Base-by-base conservation (phyloP, 805 yeast species). In the Starmera quercuum region DNA sequence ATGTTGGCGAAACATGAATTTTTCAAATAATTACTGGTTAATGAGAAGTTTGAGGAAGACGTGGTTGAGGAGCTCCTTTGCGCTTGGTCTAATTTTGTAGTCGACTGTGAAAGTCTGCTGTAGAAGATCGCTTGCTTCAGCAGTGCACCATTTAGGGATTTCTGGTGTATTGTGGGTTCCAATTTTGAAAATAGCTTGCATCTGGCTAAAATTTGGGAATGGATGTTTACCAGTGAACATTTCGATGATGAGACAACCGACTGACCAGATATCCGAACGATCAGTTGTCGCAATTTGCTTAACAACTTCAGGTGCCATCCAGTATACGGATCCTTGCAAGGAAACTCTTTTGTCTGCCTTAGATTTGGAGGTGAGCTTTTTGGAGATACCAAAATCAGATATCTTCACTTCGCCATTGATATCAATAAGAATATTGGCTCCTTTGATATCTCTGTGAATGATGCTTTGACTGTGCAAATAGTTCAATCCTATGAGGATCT, bases 251-350 rank as follows among this genome's bases (percentile, higher is more conserved):
- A 92, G 69, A 56, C 97, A 92, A 1, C 97, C 98, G 8, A 94
- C 81, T 1, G 96, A 85, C 98, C 98, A 92, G 18, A 92, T 86
- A 55, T 92, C 98, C 0, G 95, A 95, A 56, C 85, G 86, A 25
- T 82, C 78, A 2, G 97, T 90, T 34, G 90, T 84, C 0, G 87
- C 84, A 2, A 84, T 79, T 51, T 88, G 97, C 49, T 87, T 85
- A 13, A 92, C 97, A 7, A 92, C 97, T 54, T 92, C 98, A 0
- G 98, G 98, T 0, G 98, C 97, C 98, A 92, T 92, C 97, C 98
- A 92, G 53, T 81, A 92, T 0, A 90, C 87, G 0, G 95, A 85
- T 0, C 98, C 98, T 58, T 90, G 97, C 34, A 86, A 61, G 0
- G 95, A 86, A 2, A 84, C 88, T 29, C 97, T 71, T 42, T 73